A percentile compares a stretch with the other conserved stretches of the same genome.
These are phyloP conservation scores for Globisporangium mamillatum DNA, from an alignment of 352 stramenopile species.

Conservation along the genomic window DNA sequence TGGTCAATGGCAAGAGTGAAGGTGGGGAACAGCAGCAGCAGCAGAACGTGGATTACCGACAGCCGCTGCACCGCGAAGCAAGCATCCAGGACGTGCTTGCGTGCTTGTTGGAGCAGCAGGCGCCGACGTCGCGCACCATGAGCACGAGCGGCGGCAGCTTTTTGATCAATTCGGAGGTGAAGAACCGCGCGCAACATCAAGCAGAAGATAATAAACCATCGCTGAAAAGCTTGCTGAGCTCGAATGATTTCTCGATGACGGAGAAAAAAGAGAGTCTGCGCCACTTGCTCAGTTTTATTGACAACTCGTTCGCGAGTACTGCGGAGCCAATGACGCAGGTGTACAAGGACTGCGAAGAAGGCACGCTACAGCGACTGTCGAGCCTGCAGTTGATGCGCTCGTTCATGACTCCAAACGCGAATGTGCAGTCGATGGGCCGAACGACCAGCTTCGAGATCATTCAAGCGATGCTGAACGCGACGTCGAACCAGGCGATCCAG, in stretches of 20 bases:
- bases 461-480: slow-evolving; percentile 84
- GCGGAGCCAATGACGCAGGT: slow-evolving; percentile 76
- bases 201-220: slow-evolving; percentile 41
- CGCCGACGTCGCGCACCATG: slow-evolving; percentile 42
- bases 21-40: slow-evolving; percentile 8
- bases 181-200: slow-evolving; percentile 33
- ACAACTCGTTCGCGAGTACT: slow-evolving; percentile 78
- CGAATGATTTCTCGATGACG: slow-evolving; percentile 79
- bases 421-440: slow-evolving; percentile 46
- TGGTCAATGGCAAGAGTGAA: slow-evolving; percentile 10
- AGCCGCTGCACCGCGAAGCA: slow-evolving; percentile 62
- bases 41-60: slow-evolving; percentile 37
- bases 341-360: slow-evolving; percentile 77
- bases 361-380: slow-evolving; percentile 62
- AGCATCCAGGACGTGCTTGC: slow-evolving; percentile 78
- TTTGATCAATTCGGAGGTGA: slow-evolving; percentile 51
- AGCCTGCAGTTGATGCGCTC: slow-evolving; percentile 80
- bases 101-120: slow-evolving; percentile 71
- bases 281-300: slow-evolving; percentile 79
- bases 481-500: slow-evolving; percentile 80
- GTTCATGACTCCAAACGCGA: slow-evolving; percentile 53
- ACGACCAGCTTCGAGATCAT: slow-evolving; percentile 89
- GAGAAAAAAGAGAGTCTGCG: slow-evolving; percentile 86
- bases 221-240: slow-evolving; percentile 80
- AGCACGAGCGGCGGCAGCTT: slow-evolving; percentile 53